Base-by-base conservation (phyloP, 2,329 filamentous ascomycete species). In the Colletotrichum abscissum region DNA sequence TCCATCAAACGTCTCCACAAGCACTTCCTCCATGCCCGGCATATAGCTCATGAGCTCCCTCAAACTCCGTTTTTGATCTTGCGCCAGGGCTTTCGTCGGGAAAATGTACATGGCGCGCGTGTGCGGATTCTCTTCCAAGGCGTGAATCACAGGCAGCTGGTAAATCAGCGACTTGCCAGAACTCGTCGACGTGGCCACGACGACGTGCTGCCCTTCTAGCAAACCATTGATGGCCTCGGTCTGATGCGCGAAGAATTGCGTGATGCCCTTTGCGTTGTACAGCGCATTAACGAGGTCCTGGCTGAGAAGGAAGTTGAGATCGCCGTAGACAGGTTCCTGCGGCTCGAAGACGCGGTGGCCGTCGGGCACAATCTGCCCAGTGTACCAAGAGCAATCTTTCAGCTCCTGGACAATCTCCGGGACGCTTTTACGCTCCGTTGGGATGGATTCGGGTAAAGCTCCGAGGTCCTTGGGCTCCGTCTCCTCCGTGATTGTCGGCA, bases 161-260 rank as follows among this genome's bases (percentile, higher is more conserved):
- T 98, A 99, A 74, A 99, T 98, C n/a, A 99, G 85, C 6, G 95
- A 98, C 82, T 99, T 99, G 12, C 97, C 97, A 1, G 97, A 99
- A 79, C 94, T 97, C 0, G 97, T 99, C 0, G 96, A 97, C 0
- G 97, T 99, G 1, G 95, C 92, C 1, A 99, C 93, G 64, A 99
- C 96, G 16, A 98, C 95, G 80, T 98, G 92, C 49, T 92, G 90
- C 0, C 95, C 96, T 3, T 93, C 90, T 69, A 96, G 88, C 1
- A 99, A 86, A 73, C 93, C 91, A 79, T 99, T 99, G 77, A 99
- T 94, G 0, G 97, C 97, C 83, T 97, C 94, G 0, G 95, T 92
- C 82, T 99, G 97, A 81, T 99, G 97, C 0, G 94, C 92, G 79
- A 97, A 99, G 49, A 99, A 89, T 72, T 93, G 89, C 0, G 92